Evolutionary conservation across 1,284 basidiomycete genomes (phyloP).

Genomic region (Cutaneotrichosporon cutaneum): DNA sequence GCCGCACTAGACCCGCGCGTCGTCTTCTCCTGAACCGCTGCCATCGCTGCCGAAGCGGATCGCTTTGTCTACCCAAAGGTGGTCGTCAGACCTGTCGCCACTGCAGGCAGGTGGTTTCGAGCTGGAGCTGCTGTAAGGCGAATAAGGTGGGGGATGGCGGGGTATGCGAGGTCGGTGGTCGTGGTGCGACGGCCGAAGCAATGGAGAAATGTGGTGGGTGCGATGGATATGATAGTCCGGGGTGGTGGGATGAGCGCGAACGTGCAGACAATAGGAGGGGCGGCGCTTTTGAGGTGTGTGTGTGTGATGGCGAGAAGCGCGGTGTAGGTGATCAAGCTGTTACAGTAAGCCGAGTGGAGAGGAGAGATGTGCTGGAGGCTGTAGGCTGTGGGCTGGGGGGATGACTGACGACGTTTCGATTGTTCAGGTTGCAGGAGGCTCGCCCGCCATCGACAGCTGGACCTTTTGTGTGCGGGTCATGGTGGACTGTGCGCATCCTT

Average conservation of each 20-base stretch:
- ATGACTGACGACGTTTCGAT: not conserved
- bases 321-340: not conserved
- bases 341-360: not conserved
- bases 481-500: not conserved
- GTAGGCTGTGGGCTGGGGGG: too few relatives aligned
- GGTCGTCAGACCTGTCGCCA: not conserved
- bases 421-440: not conserved
- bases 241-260: not conserved
- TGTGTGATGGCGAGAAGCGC: not conserved
- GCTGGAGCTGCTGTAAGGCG: too few relatives aligned
- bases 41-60: not conserved
- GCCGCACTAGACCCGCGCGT: constrained; percentile 50
- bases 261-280: not conserved
- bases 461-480: not conserved
- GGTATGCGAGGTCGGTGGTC: not conserved
- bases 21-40: constrained; percentile 33
- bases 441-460: not conserved
- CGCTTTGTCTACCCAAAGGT: not conserved
- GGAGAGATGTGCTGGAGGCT: not conserved
- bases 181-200: not conserved
- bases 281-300: not conserved
- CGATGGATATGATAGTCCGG: not conserved
- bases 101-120: not conserved
- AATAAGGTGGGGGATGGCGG: not conserved
- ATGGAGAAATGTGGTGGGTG: not conserved